Evolutionary conservation across 2,329 filamentous ascomycete genomes (phyloP).

Genomic region (Diplodia intermedia): DNA sequence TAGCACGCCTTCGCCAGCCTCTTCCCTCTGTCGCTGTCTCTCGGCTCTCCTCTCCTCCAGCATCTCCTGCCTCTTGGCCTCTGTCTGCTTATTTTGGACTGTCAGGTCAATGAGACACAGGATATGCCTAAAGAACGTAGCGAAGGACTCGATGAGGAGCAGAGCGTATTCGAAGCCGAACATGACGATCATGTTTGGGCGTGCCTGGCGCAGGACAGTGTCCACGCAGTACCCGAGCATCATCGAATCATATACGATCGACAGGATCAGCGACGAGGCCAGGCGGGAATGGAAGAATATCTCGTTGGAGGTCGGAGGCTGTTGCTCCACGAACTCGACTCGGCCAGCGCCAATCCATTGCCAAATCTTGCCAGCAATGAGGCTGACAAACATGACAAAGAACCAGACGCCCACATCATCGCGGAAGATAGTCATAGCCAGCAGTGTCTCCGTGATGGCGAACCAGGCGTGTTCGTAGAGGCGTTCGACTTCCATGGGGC

Average conservation of each 20-base stretch:
- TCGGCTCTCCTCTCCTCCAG: constrained; percentile 51
- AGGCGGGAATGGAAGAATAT: constrained; percentile 85
- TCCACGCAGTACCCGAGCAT: constrained; percentile 83
- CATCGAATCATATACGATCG: constrained; percentile 78
- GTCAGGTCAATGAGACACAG: constrained; percentile 79
- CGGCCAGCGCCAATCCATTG: constrained; percentile 97
- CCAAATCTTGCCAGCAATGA: constrained; percentile 96
- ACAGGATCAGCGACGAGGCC: constrained; percentile 77
- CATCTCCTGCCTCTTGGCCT: constrained; percentile 67
- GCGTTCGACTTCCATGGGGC: constrained; percentile 94
- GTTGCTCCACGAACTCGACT: constrained; percentile 93
- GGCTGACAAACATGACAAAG: constrained; percentile 90
- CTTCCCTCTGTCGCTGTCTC: constrained; percentile 56
- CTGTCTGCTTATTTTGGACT: constrained; percentile 77
- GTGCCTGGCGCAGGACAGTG: constrained; percentile 82
- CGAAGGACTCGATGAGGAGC: constrained; percentile 77
- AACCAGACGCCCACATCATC: constrained; percentile 96
- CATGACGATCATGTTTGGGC: constrained; percentile 99
- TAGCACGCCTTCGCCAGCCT: constrained; percentile 44
- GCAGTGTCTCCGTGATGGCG: constrained; percentile 92
- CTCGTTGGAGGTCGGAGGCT: constrained; percentile 82
- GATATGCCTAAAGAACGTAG: constrained; percentile 78
- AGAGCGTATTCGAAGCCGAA: constrained; percentile 98
- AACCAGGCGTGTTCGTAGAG: constrained; percentile 98
- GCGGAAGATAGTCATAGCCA: constrained; percentile 98